Conservation (phyloP, 108 stramenopile species). For the Nitzschia sp. region DNA sequence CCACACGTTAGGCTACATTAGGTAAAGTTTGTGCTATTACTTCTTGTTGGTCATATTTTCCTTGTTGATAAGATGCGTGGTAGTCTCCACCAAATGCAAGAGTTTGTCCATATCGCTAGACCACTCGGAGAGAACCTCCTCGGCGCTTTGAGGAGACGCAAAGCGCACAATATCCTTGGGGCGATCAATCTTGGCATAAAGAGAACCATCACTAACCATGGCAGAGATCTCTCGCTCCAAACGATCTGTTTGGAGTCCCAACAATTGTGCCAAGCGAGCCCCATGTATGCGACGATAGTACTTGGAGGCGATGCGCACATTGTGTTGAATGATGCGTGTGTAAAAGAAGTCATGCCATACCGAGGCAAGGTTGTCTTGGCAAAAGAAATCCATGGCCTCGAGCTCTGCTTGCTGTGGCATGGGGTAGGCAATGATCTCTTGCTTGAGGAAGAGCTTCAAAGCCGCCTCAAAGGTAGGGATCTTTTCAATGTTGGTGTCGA, state of each 20-base stretch:
- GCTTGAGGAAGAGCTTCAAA: conserved; percentile 61
- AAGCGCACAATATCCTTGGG: conserved; percentile 91
- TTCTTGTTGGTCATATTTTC: conserved; percentile 78
- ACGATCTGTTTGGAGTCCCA: conserved; percentile 66
- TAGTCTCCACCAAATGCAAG: conserved; percentile 90
- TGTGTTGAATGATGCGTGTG: conserved; percentile 95
- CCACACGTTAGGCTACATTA: too few species aligned
- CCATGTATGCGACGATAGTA: conserved; percentile 93
- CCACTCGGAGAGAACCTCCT: conserved; percentile 93
- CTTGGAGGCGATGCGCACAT: conserved; percentile 81
- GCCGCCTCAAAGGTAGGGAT: conserved; percentile 49
- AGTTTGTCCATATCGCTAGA: conserved; percentile 88
- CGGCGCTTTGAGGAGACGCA: conserved; percentile 59
- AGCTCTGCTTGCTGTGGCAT: conserved; percentile 71
- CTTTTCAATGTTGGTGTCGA: conserved; percentile 75
- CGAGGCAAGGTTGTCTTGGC: conserved; percentile 48
- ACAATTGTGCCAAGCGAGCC: conserved; percentile 82
- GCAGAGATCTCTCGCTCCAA: conserved; percentile 78
- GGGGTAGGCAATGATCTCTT: conserved; percentile 94
- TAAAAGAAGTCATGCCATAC: conserved; percentile 83
- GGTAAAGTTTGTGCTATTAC: not conserved
- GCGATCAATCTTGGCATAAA: conserved; percentile 95
- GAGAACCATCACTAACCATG: conserved; percentile 83
- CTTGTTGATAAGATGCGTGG: conserved; percentile 96
- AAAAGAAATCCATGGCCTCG: conserved; percentile 63